Percentiles rank a stretch among this genome's conserved stretches.
These are phyloP conservation scores for Huntiella savannae DNA, from an alignment of 2,329 filamentous ascomycete genomes.

Conservation along the genomic window DNA sequence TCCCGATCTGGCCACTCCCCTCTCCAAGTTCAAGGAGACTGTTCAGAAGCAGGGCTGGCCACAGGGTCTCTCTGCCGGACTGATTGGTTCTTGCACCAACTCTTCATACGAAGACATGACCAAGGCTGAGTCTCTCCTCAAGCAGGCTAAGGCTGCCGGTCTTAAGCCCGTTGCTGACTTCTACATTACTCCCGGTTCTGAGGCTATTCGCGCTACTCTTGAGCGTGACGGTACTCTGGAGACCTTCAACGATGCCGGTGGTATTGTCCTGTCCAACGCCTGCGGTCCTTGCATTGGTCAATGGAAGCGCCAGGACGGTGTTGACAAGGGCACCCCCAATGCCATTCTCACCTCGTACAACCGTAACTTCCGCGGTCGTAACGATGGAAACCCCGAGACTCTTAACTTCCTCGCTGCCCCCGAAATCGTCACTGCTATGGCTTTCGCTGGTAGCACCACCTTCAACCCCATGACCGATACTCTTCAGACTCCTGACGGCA, in stretches of 20 bases:
- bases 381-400: slow-evolving; percentile 87
- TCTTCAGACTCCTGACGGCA: slow-evolving; percentile 60
- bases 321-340: slow-evolving; percentile 69
- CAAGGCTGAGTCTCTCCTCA: slow-evolving; percentile 76
- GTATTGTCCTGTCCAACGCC: slow-evolving; percentile 80
- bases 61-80: slow-evolving; percentile 69
- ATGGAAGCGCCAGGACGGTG: slow-evolving; percentile 80
- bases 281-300: slow-evolving; percentile 89
- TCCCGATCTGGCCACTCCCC: slow-evolving; percentile 78
- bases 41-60: slow-evolving; percentile 81
- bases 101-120: slow-evolving; percentile 99
- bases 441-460: slow-evolving; percentile 76
- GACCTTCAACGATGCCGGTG: slow-evolving; percentile 73
- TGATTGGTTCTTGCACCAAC: slow-evolving; percentile 98
- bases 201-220: slow-evolving; percentile 88
- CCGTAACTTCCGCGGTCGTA: slow-evolving; percentile 91
- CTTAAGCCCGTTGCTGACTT: slow-evolving; percentile 79
- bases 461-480: slow-evolving; percentile 92
- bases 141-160: slow-evolving; percentile 76
- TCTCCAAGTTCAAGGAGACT: slow-evolving; percentile 74
- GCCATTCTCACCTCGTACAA: slow-evolving; percentile 97
- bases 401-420: slow-evolving; percentile 99
- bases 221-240: slow-evolving; percentile 73
- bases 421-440: slow-evolving; percentile 90
- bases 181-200: slow-evolving; percentile 89